Conservation (phyloP, 2,329 filamentous ascomycete species). For the Elsinoe australis region DNA sequence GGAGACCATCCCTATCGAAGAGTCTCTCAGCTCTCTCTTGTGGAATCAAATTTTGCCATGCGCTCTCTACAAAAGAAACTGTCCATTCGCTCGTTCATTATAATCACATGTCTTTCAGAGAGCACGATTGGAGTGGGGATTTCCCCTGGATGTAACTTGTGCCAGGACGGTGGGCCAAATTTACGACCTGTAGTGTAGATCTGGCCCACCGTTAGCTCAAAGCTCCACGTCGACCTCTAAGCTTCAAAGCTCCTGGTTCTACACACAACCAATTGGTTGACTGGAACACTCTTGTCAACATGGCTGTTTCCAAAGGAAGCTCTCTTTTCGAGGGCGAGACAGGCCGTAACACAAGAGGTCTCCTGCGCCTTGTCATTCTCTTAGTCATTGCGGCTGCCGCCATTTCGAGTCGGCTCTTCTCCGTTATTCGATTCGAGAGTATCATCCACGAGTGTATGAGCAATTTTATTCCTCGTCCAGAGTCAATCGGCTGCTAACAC, state of each 20-base stretch:
- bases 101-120: too few species aligned
- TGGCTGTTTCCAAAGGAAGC: conserved; percentile 35
- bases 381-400: conserved; percentile 84
- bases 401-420: conserved; percentile 90
- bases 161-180: too few species aligned
- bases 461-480: too few species aligned
- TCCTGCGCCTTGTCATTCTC: conserved; percentile 85
- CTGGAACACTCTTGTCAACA: conserved; percentile 20
- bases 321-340: conserved; percentile 68
- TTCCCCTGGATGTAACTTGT: too few species aligned
- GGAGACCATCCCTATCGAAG: too few species aligned
- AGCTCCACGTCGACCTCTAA: conserved; percentile 16
- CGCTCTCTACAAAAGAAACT: background rate
- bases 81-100: background rate
- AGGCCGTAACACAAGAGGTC: conserved; percentile 70
- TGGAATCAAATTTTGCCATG: background rate
- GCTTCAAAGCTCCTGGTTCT: conserved; percentile 1
- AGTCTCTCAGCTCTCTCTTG: too few species aligned
- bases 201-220: background rate
- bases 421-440: conserved; percentile 97
- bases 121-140: too few species aligned
- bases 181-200: background rate
- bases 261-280: background rate
- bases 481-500: background rate
- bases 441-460: conserved; percentile 98